Evolutionary conservation across 2,329 filamentous ascomycete species (phyloP).

Genomic region (Colletotrichum nymphaeae): DNA sequence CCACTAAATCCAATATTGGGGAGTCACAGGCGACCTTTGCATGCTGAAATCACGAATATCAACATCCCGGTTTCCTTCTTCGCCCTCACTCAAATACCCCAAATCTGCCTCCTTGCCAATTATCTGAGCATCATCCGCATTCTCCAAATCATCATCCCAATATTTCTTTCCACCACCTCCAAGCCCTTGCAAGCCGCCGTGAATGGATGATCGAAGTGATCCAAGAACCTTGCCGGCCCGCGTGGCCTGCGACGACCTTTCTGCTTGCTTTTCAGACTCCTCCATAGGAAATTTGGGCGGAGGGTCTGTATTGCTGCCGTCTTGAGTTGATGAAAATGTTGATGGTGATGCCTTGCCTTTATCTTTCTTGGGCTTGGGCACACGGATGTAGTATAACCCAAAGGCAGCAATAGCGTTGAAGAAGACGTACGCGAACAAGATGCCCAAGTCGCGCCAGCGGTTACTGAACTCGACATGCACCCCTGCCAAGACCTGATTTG

Average conservation of each 20-base stretch:
- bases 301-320: neutral
- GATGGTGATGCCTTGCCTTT: neutral
- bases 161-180: neutral
- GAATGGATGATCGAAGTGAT: slow-evolving; percentile 13
- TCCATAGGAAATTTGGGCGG: neutral
- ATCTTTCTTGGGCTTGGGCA: slow-evolving; percentile 52
- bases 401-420: slow-evolving; percentile 66
- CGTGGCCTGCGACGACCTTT: neutral
- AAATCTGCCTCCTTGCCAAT: neutral
- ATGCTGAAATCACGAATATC: slow-evolving; percentile 7
- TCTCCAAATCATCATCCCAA: slow-evolving; percentile 12
- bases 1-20: slow-evolving; percentile 20
- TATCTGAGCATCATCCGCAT: neutral
- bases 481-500: slow-evolving; percentile 22
- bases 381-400: slow-evolving; percentile 63
- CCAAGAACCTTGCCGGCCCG: neutral
- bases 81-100: neutral
- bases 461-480: slow-evolving; percentile 58
- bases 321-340: neutral
- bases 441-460: slow-evolving; percentile 68
- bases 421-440: slow-evolving; percentile 64
- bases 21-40: neutral
- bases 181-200: neutral
- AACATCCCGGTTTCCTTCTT: slow-evolving; percentile 1
- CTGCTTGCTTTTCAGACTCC: neutral